A percentile compares a stretch with the other conserved stretches of the same genome.
Evolutionary conservation across 2,329 filamentous ascomycete species (phyloP).

Genomic region (Gaeumannomyces tritici): DNA sequence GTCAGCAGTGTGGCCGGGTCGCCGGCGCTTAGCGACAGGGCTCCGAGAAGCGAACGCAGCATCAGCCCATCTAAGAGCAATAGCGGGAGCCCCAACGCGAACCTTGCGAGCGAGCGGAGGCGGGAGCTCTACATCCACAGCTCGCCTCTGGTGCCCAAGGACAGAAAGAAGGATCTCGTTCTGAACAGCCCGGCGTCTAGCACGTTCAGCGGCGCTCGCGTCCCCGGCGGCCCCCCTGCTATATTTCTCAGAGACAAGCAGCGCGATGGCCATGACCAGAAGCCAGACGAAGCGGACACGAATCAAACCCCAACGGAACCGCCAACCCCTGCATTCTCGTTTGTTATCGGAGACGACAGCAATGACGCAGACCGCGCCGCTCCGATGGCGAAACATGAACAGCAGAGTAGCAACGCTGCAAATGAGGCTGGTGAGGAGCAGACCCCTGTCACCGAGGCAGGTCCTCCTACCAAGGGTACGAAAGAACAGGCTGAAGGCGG

Average conservation of each 20-base stretch:
- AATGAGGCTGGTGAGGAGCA: conserved; percentile 29
- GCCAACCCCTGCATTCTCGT: conserved; percentile 47
- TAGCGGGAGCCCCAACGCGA: conserved; percentile 14
- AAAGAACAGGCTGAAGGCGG: background rate
- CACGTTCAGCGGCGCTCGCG: conserved; percentile 9
- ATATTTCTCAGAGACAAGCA: background rate
- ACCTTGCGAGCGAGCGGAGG: conserved; percentile 34
- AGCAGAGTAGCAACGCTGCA: background rate
- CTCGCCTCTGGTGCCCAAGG: conserved; percentile 8
- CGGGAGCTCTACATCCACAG: conserved; percentile 28
- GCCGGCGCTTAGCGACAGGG: background rate
- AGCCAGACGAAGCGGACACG: conserved; percentile 12
- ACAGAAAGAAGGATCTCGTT: conserved; percentile 8
- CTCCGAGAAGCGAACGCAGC: conserved; percentile 21
- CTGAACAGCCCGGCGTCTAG: conserved; percentile 30
- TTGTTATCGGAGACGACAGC: conserved; percentile 21
- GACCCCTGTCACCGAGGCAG: background rate
- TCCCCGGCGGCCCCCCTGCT: no score
- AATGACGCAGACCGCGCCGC: background rate
- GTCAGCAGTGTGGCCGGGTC: background rate
- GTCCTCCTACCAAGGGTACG: background rate
- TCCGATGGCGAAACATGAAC: background rate
- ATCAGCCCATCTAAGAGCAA: conserved; percentile 40
- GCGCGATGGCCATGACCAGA: background rate
- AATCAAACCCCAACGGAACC: conserved; percentile 21